Evolutionary conservation across 1,139 yeast species (phyloP).

Genomic region (Yamadazyma atmosphaerica): DNA sequence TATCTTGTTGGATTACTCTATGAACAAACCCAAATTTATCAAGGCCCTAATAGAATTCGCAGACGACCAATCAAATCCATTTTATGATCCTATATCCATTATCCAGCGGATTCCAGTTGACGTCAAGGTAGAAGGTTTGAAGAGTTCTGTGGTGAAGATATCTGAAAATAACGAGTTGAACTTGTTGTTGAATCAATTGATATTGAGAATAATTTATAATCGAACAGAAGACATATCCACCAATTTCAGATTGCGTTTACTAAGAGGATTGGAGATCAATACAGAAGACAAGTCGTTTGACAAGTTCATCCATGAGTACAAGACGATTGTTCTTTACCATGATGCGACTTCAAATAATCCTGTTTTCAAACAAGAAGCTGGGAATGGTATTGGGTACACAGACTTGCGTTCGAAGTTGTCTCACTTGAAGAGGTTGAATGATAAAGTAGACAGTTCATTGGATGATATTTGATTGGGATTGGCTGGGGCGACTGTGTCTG

Average conservation of each 20-base stretch:
- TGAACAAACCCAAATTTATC: slow-evolving; percentile 71
- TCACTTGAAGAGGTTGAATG: slow-evolving; percentile 5
- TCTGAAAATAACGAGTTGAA: slow-evolving; percentile 66
- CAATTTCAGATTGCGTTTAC: slow-evolving; percentile 33
- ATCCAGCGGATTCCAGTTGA: slow-evolving; percentile 63
- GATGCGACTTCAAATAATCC: slow-evolving; percentile 4
- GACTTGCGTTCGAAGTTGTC: slow-evolving; percentile 4
- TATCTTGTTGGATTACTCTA: slow-evolving; percentile 67
- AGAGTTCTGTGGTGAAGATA: slow-evolving; percentile 60
- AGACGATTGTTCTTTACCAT: slow-evolving; percentile 23
- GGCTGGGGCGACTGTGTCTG: no score
- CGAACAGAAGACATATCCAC: slow-evolving; percentile 53
- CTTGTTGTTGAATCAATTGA: slow-evolving; percentile 55
- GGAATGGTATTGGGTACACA: not conserved
- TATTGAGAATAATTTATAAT: slow-evolving; percentile 60
- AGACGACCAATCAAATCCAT: slow-evolving; percentile 50
- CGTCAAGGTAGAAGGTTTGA: slow-evolving; percentile 65
- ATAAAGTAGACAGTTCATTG: not conserved
- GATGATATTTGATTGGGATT: not conserved
- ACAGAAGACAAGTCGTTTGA: slow-evolving; percentile 14
- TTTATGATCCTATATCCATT: slow-evolving; percentile 68
- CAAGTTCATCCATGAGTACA: slow-evolving; percentile 20
- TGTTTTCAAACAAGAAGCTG: slow-evolving; percentile 2
- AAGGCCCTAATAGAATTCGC: slow-evolving; percentile 70
- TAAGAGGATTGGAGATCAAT: slow-evolving; percentile 43